Base-by-base conservation (phyloP, 768 basidiomycete species). In the Panus rudis region DNA sequence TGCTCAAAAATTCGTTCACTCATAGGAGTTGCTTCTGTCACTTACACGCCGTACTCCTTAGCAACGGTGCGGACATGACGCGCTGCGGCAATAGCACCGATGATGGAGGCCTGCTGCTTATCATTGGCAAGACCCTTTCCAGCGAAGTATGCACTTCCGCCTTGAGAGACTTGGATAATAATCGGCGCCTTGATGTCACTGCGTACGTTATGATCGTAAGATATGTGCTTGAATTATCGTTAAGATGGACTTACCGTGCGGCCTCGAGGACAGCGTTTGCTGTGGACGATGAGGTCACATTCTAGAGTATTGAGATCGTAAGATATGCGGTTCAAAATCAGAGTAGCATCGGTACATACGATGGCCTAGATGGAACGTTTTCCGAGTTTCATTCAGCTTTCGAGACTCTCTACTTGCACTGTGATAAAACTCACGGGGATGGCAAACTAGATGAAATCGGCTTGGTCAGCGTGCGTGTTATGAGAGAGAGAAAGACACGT, bases 131-230 rank as follows among this genome's bases (percentile, higher is more conserved):
- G 76, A 22, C 93, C 94, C 67, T 99, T 99, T 49, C 96, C 96
- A 34, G 91, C 91, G 60, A 88, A 97, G 76, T 85, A 97, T 41
- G 93, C 94, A 49, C 80, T 77, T 57, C 96, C 96, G 45, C 96
- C 96, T 64, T 99, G 93, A 43, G 96, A 99, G 50, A 93, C 83
- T 63, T 98, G 96, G 57, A 97, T 71, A 67, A 99, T 98, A 69
- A 99, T 92, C 46, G 94, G 94, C 23, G 94, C 76, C 65, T 98
- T 97, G 75, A 88, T 79, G 64, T 97, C 96, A 52, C 90, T 90
- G 56, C 47, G 44, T 39, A 43, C 30, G 33, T 34, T 35, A 21
- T 10, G 42, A 34, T 23, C 30, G 20, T 14, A 33, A 37, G 21
- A 5, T 25, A 26, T 10, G 23, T n/a, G 31, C 14, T n/a, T 17